Base-by-base conservation (phyloP, 768 basidiomycete species). In the Podaxis sp. region DNA sequence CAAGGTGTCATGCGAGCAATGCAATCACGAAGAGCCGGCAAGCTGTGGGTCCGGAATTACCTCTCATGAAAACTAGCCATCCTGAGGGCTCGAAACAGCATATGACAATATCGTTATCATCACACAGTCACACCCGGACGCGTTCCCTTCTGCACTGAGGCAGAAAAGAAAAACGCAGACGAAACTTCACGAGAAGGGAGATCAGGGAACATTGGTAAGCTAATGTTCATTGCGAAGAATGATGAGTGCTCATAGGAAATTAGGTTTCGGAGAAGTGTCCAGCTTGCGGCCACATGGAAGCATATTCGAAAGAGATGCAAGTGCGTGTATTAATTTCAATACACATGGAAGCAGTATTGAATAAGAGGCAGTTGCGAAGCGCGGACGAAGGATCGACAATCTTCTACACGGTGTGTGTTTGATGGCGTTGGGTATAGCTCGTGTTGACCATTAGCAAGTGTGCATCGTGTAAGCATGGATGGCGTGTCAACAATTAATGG, bases 361-460 rank as follows among this genome's bases (percentile, higher is more conserved):
- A 59, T 57, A 59, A 22, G 33, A 22, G 50, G 44, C 72, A 93
- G 91, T 78, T 92, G 72, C 86, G 95, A 55, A 92, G 93, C 66
- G 95, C 93, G 41, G 95, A 96, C 75, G 95, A 96, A 80, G 95
- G 95, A 2, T 92, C 93, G 36, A 97, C 95, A 12, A 88, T 96
- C 69, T 88, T 96, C 73, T 97, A 96, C 75, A 93, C 89, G n/a
- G 95, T 95, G 72, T 64, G 90, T 80, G 36, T 65, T 54, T 53
- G 48, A 33, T 54, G 60, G 60, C 54, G 38, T 59, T 40, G 38
- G 17, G 33, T 22, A 26, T 28, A 58, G 26, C 50, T 30, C 26
- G n/a, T 40, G 52, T 59, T 67, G 56, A 66, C 60, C 66, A 62
- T 59, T 52, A 50, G 59, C 70, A 71, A 93, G 92, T 93, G 91